phyloP scores from a whole-genome alignment of 495 filamentous ascomycete genomes.

The Xylaria sp. region DNA sequence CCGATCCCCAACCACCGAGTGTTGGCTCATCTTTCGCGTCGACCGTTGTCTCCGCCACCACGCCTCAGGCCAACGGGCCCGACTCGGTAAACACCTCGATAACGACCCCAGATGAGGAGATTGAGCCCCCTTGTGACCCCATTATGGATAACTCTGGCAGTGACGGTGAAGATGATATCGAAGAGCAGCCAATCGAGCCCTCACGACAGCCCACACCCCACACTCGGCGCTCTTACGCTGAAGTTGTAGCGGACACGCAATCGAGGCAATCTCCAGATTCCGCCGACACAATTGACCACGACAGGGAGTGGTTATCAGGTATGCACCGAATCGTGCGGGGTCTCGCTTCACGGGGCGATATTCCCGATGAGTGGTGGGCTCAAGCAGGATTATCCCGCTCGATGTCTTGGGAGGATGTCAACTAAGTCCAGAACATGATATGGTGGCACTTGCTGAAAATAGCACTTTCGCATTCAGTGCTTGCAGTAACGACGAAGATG shows the following conservation, averaged over 20 bases:
- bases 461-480: neutral
- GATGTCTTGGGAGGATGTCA: conserved; percentile 51
- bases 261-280: conserved; percentile 26
- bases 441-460: neutral
- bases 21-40: conserved; percentile 81
- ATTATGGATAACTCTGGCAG: conserved; percentile 44
- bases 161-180: conserved; percentile 42
- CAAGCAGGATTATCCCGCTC: conserved; percentile 71
- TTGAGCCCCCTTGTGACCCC: conserved; percentile 50
- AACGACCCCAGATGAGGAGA: conserved; percentile 41
- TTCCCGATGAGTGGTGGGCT: conserved; percentile 81
- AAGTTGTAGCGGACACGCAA: conserved; percentile 36
- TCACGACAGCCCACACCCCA: conserved; percentile 10
- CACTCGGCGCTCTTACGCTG: conserved; percentile 44
- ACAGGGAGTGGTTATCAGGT: conserved; percentile 60
- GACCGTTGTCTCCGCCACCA: conserved; percentile 55
- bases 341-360: conserved; percentile 70
- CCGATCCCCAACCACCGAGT: conserved; percentile 81
- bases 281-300: conserved; percentile 37
- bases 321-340: conserved; percentile 73
- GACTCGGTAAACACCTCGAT: conserved; percentile 48
- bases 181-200: conserved; percentile 5
- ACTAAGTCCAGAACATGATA: conserved; percentile 14
- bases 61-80: conserved; percentile 44
- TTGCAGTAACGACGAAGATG: neutral